Conservation (phyloP, 2,329 filamentous ascomycete species). For the Calonectria naviculata region DNA sequence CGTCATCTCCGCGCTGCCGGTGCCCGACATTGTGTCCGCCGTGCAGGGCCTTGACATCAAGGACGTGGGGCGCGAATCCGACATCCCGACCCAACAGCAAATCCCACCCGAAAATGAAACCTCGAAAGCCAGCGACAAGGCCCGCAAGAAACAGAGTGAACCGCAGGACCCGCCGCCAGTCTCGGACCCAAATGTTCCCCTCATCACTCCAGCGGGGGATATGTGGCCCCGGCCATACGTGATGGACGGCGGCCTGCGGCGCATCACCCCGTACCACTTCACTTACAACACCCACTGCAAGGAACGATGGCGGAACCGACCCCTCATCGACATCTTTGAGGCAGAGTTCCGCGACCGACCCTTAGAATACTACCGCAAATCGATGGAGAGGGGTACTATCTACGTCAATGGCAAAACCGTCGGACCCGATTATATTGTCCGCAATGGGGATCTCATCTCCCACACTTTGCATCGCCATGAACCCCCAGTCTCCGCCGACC, state of each 20-base stretch:
- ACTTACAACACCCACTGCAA: slow-evolving; percentile 98
- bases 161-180: slow-evolving; percentile 29
- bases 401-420: slow-evolving; percentile 81
- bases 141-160: slow-evolving; percentile 22
- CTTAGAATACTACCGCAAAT: slow-evolving; percentile 85
- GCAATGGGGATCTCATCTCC: slow-evolving; percentile 91
- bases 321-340: slow-evolving; percentile 87
- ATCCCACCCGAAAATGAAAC: slow-evolving; percentile 20
- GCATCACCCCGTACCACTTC: slow-evolving; percentile 88
- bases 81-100: slow-evolving; percentile 23
- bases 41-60: slow-evolving; percentile 31
- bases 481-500: slow-evolving; percentile 85
- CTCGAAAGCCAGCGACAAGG: not conserved
- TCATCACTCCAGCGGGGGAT: slow-evolving; percentile 49
- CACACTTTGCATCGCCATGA: slow-evolving; percentile 97
- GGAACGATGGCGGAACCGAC: slow-evolving; percentile 87
- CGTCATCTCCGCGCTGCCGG: slow-evolving; percentile 15
- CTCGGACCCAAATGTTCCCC: slow-evolving; percentile 33
- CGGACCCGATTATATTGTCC: slow-evolving; percentile 75
- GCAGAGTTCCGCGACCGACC: slow-evolving; percentile 93
- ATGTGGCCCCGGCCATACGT: slow-evolving; percentile 77
- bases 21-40: slow-evolving; percentile 26
- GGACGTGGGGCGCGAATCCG: slow-evolving; percentile 15
- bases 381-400: slow-evolving; percentile 84
- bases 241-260: slow-evolving; percentile 83